Percentiles rank a stretch among this genome's conserved stretches.
These are phyloP conservation scores for Umbelopsis sp. DNA, from an alignment of 192 early-diverging fungal genomes.

Conservation along the genomic window DNA sequence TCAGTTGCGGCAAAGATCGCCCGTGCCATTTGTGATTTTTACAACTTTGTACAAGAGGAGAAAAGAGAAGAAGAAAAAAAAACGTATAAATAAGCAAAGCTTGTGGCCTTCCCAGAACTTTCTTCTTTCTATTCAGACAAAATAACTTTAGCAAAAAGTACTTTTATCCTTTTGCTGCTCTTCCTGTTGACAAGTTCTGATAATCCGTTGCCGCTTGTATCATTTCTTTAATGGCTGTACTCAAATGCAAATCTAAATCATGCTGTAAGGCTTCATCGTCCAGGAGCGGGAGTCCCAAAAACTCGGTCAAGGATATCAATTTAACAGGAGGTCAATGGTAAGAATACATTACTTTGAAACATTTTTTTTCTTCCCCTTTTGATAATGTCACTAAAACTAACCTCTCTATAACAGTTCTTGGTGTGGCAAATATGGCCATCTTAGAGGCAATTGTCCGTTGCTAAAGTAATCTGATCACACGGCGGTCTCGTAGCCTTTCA, in stretches of 20 bases:
- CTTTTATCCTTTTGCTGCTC: background rate
- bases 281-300: background rate
- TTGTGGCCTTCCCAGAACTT: background rate
- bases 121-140: background rate
- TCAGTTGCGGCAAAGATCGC: conserved; percentile 21
- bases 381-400: background rate
- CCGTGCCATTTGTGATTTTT: background rate
- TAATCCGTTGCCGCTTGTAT: background rate
- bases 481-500: background rate
- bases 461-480: background rate
- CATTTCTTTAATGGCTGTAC: background rate
- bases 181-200: background rate
- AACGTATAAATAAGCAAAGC: conserved; percentile 5
- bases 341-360: background rate
- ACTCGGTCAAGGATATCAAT: conserved; percentile 11
- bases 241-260: background rate
- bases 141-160: background rate
- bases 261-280: background rate
- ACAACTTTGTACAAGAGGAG: background rate
- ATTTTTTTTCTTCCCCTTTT: background rate
- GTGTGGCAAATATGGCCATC: conserved; percentile 20
- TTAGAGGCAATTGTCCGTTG: background rate
- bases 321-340: conserved; percentile 8
- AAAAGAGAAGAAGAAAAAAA: background rate
- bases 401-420: background rate